A percentile compares a stretch with the other conserved stretches of the same genome.
Conservation (phyloP, 805 yeast species). For the Kodamaea laetipori region DNA sequence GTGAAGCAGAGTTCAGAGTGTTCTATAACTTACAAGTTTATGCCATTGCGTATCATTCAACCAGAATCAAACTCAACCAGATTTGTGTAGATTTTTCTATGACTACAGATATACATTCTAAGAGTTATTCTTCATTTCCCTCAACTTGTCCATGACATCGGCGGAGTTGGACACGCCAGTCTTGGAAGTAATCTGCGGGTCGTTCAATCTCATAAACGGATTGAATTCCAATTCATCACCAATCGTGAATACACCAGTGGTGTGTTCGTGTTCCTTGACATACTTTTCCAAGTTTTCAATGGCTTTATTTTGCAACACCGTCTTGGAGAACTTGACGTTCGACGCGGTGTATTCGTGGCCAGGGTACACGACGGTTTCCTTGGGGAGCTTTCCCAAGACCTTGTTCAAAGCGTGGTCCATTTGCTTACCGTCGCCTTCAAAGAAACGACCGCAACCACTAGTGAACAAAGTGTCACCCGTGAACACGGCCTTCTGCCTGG, state of each 20-base stretch:
- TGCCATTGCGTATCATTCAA: too few species aligned
- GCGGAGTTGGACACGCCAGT: conserved; percentile 54
- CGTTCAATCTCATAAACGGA: conserved; percentile 84
- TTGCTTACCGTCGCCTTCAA: conserved; percentile 83
- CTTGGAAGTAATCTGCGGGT: conserved; percentile 59
- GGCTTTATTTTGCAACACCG: conserved; percentile 57
- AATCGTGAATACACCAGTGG: conserved; percentile 87
- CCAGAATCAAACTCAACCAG: too few species aligned
- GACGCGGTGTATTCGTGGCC: conserved; percentile 95
- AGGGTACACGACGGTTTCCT: conserved; percentile 75
- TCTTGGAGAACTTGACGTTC: conserved; percentile 75
- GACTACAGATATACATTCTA: not conserved
- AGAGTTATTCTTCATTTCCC: conserved; percentile 70
- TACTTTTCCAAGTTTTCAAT: conserved; percentile 56
- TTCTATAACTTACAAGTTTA: too few species aligned
- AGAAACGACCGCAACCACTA: conserved; percentile 95
- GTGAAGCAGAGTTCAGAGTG: too few species aligned
- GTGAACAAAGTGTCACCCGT: conserved; percentile 95
- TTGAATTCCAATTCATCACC: conserved; percentile 79
- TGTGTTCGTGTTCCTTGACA: conserved; percentile 57
- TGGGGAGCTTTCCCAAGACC: conserved; percentile 61
- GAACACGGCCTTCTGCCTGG: conserved; percentile 74
- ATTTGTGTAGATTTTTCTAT: too few species aligned
- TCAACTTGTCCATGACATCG: conserved; percentile 69
- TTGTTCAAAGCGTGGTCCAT: conserved; percentile 73